A percentile compares a stretch with the other conserved stretches of the same genome.
These are phyloP conservation scores for Phytophthora ramorum DNA, from an alignment of 352 stramenopile genomes.

Conservation along the genomic window DNA sequence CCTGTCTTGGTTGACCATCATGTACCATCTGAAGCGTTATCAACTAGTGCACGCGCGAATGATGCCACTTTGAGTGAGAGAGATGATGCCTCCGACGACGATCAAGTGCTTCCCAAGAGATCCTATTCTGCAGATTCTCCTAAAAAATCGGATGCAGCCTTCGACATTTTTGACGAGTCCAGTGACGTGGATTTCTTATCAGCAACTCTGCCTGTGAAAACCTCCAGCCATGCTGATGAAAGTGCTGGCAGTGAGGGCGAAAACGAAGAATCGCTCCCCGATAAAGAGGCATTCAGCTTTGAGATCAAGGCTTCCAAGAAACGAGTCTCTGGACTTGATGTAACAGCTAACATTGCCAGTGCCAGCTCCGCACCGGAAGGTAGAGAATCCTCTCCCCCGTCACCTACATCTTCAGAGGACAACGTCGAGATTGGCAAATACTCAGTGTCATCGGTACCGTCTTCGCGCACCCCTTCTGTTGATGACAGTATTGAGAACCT, in stretches of 20 bases:
- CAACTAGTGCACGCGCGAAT: not conserved
- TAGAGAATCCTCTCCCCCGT: constrained; percentile 14
- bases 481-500: constrained; percentile 29
- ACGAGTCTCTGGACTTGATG: constrained; percentile 6
- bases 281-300: constrained; percentile 56
- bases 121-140: not conserved
- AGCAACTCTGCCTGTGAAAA: constrained; percentile 5
- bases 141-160: constrained; percentile 12
- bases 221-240: constrained; percentile 6
- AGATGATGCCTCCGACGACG: not conserved
- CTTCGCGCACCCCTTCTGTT: constrained; percentile 18
- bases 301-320: constrained; percentile 52
- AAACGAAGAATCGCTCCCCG: constrained; percentile 5
- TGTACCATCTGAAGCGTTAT: constrained; percentile 2
- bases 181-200: constrained; percentile 41
- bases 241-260: constrained; percentile 16
- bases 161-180: constrained; percentile 47
- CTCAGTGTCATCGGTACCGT: constrained; percentile 6
- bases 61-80: constrained; percentile 5
- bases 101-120: not conserved
- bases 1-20: constrained; percentile 5
- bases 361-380: not conserved
- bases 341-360: not conserved
- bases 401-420: constrained; percentile 15
- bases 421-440: constrained; percentile 40